Evolutionary conservation across 148 eudicot species (phyloP).

Genomic region (Pouteria glomerata): DNA sequence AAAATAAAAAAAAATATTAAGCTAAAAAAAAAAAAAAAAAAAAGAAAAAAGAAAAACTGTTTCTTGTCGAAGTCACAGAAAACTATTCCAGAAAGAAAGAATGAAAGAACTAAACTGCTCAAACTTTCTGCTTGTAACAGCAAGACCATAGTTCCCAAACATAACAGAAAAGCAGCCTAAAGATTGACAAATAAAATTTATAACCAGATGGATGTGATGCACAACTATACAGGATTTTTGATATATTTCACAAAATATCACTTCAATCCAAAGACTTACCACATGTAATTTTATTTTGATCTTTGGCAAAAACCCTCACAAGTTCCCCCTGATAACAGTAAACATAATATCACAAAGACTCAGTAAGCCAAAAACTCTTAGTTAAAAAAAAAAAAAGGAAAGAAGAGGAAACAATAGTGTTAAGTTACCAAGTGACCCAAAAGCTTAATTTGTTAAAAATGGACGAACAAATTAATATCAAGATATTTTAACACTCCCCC

Average conservation of each 20-base stretch:
- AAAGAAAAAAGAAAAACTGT: not conserved
- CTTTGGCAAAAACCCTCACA: conserved; percentile 75
- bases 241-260: not conserved
- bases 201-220: not conserved
- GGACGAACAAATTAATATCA: no score
- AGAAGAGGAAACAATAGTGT: no score
- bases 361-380: conserved; percentile 8
- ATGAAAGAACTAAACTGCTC: not conserved
- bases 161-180: not conserved
- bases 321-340: conserved; percentile 59
- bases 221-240: not conserved
- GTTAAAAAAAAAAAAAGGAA: not conserved
- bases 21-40: not conserved
- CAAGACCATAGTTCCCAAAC: not conserved
- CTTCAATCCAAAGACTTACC: conserved; percentile 42
- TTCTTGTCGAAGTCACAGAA: not conserved
- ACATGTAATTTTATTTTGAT: conserved; percentile 79
- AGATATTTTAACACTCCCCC: no score
- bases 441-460: no score
- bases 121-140: not conserved
- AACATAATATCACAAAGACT: conserved; percentile 6
- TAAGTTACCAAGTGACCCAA: no score
- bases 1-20: no score
- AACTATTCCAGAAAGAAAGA: not conserved
- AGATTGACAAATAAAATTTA: not conserved